A percentile compares a stretch with the other conserved stretches of the same genome.
These are phyloP conservation scores for Trichoderma asperellum DNA, from an alignment of 2,329 filamentous ascomycete species.

Conservation along the genomic window DNA sequence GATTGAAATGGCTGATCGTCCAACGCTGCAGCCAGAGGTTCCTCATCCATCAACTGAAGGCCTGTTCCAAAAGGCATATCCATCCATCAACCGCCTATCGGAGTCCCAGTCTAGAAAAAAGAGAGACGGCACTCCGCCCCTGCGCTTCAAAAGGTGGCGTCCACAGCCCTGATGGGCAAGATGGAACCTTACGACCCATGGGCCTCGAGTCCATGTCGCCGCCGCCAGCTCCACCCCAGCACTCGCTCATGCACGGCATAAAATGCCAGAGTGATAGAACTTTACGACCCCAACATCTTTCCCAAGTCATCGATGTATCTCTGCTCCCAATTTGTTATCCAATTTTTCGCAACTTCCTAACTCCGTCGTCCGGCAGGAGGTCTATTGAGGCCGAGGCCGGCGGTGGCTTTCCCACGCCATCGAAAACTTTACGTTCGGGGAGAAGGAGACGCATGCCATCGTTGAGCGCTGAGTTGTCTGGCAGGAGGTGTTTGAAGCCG, in stretches of 20 bases:
- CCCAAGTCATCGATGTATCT: no score
- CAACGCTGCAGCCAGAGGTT: neutral
- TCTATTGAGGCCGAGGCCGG: no score
- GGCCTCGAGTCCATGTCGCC: slow-evolving; percentile 59
- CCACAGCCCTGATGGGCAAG: slow-evolving; percentile 42
- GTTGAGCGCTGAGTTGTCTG: no score
- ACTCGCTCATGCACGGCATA: slow-evolving; percentile 56
- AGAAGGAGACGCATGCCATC: no score
- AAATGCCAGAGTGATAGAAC: no score
- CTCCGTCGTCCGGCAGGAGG: no score
- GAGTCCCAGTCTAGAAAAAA: slow-evolving; percentile 47
- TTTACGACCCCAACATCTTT: no score
- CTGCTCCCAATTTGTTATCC: no score
- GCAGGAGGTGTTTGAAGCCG: no score
- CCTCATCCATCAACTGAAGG: slow-evolving; percentile 9
- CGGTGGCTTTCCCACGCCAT: no score
- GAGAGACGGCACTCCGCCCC: slow-evolving; percentile 47
- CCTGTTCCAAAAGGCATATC: slow-evolving; percentile 35
- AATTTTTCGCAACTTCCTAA: no score
- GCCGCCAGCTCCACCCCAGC: slow-evolving; percentile 51
- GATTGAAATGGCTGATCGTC: neutral
- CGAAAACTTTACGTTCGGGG: no score
- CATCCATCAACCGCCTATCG: slow-evolving; percentile 45
- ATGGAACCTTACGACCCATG: slow-evolving; percentile 69
- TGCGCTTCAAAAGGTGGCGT: slow-evolving; percentile 37